phyloP scores from a whole-genome alignment of 768 basidiomycete species.

The Pulveroboletus sp. region DNA sequence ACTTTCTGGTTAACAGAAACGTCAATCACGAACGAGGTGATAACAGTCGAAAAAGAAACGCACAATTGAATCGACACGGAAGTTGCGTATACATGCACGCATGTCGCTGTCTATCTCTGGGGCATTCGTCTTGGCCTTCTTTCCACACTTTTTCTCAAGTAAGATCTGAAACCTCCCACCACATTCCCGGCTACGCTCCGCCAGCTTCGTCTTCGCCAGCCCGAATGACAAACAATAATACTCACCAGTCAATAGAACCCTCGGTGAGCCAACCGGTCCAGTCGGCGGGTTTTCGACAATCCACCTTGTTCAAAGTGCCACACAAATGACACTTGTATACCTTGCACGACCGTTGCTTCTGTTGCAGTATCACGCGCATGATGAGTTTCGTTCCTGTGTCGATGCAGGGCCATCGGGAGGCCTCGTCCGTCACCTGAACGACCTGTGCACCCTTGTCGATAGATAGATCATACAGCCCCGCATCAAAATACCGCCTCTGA shows the following conservation, averaged over 20 bases:
- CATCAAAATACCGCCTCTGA: slow-evolving; percentile 24
- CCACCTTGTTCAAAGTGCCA: slow-evolving; percentile 16
- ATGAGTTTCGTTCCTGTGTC: slow-evolving; percentile 23
- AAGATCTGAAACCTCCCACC: slow-evolving; percentile 23
- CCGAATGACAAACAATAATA: background rate
- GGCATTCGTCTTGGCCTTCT: background rate
- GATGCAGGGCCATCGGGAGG: slow-evolving; percentile 20
- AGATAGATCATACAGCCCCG: slow-evolving; percentile 17
- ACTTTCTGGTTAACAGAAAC: slow-evolving; percentile 12
- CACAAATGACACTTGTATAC: slow-evolving; percentile 18
- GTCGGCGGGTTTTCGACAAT: slow-evolving; percentile 5
- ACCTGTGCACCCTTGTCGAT: slow-evolving; percentile 24
- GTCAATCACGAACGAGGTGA: slow-evolving; percentile 1
- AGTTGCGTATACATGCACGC: slow-evolving; percentile 23
- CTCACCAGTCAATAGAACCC: slow-evolving; percentile 24
- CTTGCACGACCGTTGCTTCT: slow-evolving; percentile 11
- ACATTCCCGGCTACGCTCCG: slow-evolving; percentile 9
- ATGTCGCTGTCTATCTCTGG: slow-evolving; percentile 14
- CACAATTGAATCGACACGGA: slow-evolving; percentile 21
- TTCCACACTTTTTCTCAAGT: slow-evolving; percentile 16
- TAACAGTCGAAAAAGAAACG: background rate
- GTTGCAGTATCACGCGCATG: slow-evolving; percentile 22
- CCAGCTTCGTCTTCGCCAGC: background rate
- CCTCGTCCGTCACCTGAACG: slow-evolving; percentile 18
- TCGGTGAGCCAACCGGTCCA: slow-evolving; percentile 22